Percentiles rank a stretch among this genome's conserved stretches.
Evolutionary conservation across 192 early-diverging fungal species (phyloP).

Genomic region (Phlyctochytrium arcticum): DNA sequence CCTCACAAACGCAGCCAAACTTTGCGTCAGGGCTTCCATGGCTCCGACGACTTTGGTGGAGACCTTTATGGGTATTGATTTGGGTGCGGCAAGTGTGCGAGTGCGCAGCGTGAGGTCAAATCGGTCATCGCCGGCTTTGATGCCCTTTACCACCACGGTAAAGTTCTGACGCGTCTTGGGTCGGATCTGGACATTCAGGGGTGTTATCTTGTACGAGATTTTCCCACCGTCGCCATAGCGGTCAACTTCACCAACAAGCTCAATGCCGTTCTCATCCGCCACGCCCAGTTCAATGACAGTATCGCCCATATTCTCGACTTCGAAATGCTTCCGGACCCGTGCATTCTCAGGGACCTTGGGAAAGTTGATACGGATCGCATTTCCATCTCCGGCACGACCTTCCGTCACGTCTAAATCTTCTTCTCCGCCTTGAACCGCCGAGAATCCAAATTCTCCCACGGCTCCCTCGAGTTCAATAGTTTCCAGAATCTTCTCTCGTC

Average conservation of each 20-base stretch:
- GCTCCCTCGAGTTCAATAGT: conserved; percentile 27
- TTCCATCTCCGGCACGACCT: not conserved
- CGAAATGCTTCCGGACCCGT: conserved; percentile 45
- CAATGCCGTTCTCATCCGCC: conserved; percentile 19
- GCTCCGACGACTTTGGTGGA: conserved; percentile 31
- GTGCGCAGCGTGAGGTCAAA: conserved; percentile 39
- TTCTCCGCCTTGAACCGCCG: conserved; percentile 9
- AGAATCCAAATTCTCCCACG: conserved; percentile 35
- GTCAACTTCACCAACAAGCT: conserved; percentile 16
- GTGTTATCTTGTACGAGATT: conserved; percentile 32
- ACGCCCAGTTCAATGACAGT: conserved; percentile 44
- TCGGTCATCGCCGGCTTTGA: conserved; percentile 38
- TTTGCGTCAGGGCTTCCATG: conserved; percentile 30
- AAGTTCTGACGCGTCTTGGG: conserved; percentile 46
- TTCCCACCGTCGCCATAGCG: conserved; percentile 9
- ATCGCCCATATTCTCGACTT: conserved; percentile 53
- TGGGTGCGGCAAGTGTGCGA: conserved; percentile 35
- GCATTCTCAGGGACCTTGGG: conserved; percentile 35
- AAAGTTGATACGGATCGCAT: conserved; percentile 44
- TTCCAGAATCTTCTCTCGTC: conserved; percentile 22
- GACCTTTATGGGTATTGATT: conserved; percentile 41
- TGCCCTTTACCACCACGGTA: conserved; percentile 37
- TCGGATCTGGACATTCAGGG: conserved; percentile 29
- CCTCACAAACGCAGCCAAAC: conserved; percentile 38
- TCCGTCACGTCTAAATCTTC: not conserved